Conservation (phyloP, 2,329 filamentous ascomycete species). For the Cladosporium phlei region DNA sequence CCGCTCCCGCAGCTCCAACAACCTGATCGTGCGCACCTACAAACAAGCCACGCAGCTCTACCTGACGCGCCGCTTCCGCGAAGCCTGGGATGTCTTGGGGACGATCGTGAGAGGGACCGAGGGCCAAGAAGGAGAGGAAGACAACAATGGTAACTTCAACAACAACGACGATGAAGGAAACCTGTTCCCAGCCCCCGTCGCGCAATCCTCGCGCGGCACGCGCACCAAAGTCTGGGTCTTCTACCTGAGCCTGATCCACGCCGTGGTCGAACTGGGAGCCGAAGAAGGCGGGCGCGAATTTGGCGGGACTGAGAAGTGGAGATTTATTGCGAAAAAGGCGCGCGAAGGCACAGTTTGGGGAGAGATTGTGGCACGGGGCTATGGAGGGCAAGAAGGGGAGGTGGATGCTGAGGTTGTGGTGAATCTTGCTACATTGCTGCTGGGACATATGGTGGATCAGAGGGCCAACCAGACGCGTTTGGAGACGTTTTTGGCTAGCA, state of each 20-base stretch:
- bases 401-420: constrained; percentile 94
- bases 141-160: constrained; percentile 24
- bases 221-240: constrained; percentile 96
- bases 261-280: constrained; percentile 79
- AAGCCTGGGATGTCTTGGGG: constrained; percentile 78
- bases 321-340: constrained; percentile 73
- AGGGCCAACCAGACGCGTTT: constrained; percentile 78
- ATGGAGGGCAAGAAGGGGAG: constrained; percentile 80
- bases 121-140: constrained; percentile 15
- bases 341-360: constrained; percentile 93
- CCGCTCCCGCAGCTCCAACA: constrained; percentile 60
- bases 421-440: constrained; percentile 81
- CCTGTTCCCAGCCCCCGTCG: constrained; percentile 58
- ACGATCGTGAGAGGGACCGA: constrained; percentile 59
- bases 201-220: constrained; percentile 72
- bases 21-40: constrained; percentile 84
- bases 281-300: constrained; percentile 88
- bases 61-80: constrained; percentile 85
- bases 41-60: constrained; percentile 91
- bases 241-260: constrained; percentile 89
- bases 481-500: constrained; percentile 78
- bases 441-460: constrained; percentile 85
- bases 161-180: constrained; percentile 11
- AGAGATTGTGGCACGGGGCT: constrained; percentile 80
- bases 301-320: constrained; percentile 73